Conservation (phyloP, 345 rosid genomes). For the Clausena lansium region DNA sequence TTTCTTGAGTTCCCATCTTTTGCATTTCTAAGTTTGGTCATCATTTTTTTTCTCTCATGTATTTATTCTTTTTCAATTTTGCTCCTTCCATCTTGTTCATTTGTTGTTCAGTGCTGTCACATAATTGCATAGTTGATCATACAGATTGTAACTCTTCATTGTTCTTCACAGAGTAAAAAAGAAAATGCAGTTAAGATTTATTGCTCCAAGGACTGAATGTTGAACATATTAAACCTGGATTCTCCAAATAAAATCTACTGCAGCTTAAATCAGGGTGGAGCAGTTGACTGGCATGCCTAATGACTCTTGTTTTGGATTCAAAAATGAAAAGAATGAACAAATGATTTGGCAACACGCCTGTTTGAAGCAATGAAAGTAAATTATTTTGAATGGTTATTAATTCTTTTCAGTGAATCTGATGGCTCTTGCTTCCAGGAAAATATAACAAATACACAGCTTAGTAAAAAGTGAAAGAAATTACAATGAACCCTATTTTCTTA, state of each 20-base stretch:
- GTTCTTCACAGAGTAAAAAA: neutral
- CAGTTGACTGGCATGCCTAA: neutral
- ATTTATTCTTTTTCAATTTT: constrained; percentile 27
- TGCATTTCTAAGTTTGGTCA: constrained; percentile 8
- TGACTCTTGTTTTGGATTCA: neutral
- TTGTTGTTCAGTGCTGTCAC: constrained; percentile 18
- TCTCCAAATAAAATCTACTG: neutral
- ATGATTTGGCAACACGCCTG: neutral
- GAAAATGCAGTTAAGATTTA: neutral
- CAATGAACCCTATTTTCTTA: neutral
- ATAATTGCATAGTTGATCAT: constrained; percentile 18
- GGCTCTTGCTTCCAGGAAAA: no score
- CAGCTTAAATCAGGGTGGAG: neutral
- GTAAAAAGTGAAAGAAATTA: neutral
- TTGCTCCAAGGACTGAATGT: neutral
- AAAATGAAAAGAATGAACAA: neutral
- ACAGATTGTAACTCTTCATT: constrained; percentile 14
- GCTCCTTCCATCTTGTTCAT: constrained; percentile 4
- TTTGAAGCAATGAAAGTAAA: neutral
- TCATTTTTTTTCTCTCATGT: constrained; percentile 25
- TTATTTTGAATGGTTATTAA: neutral
- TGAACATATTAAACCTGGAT: neutral
- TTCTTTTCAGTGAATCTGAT: no score
- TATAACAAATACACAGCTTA: no score
- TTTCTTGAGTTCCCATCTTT: constrained; percentile 9